Base-by-base conservation (phyloP, 306 rosid species). In the Chamaecrista fasciculata region DNA sequence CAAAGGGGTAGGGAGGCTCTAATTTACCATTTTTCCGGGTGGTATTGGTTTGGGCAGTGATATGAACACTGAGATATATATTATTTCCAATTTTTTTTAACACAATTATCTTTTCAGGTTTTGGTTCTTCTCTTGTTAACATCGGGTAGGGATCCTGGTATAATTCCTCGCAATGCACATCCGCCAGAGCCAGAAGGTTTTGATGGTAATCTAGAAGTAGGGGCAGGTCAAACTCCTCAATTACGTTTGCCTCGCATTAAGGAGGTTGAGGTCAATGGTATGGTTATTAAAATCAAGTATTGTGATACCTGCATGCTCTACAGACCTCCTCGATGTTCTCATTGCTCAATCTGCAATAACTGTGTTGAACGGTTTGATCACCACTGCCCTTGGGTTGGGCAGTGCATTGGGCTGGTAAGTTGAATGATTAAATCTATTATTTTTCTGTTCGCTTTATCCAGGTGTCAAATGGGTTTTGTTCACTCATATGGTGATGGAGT, bases 331-430 rank as follows among this genome's bases (percentile, higher is more conserved):
- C 97, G 99, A 69, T 94, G 99, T 79, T 94, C 99, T 2, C 99
- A 94, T 78, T 94, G 99, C 76, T 94, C 99, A 23, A 94, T 94
- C 66, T 94, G 99, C 87, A 94, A 94, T 49, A 94, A 94, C 82
- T 94, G 98, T 50, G 98, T 94, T 18, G 96, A 91, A 76, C 83
- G 95, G 57, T 94, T 94, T 59, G 99, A 94, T 77, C 99, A 94
- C 73, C 99, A 94, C 78, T 94, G 99, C 70, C 99, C 99, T 26
- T 94, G 99, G 99, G 96, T 94, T 63, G 99, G 99, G 23, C 99
- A 94, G 82, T 94, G 99, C 77, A 94, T 94, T 67, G 99, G 99
- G 51, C 87, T 85, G 85, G 98, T 94, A 84, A 26, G 95, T 81
- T 37, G 44, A 70, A n/a, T n/a, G n/a, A n/a, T n/a, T n/a, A n/a